Evolutionary conservation across 805 yeast genomes (phyloP), one percentile per base, ranked within the genome.

Genomic region (Monosporozyma siamensis): DNA sequence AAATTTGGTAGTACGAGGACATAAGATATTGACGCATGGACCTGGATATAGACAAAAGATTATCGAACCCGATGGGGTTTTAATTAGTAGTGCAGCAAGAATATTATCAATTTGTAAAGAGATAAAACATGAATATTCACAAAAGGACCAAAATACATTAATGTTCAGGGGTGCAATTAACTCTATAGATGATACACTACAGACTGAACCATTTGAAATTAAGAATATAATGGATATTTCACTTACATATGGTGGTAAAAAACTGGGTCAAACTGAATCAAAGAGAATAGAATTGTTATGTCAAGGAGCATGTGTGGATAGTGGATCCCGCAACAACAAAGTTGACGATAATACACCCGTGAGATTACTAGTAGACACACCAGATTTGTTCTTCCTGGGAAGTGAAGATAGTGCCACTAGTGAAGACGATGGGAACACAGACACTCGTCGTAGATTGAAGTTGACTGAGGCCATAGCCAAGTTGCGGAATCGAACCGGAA

Each of bases 1-100:
- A 29, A 53, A 54, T 34, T 49, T 56, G 2, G 49, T 58, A 20
- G 44, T 46, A 3, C 42, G 15, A 11, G 32, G 32, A 14, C 20
- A 29, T 14, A 29, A 15, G 32, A 29, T 29, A 3, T 14, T 29
- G 12, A 29, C 32, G 2, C 6, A 4, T 3, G 14, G 14, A 15
- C 32, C 32, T 2, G 20, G 20, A 3, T 14, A 14, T 15, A 27
- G 7, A 9, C 17, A 7, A 9, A n/a, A 6, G 6, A 9, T 18
- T 6, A 4, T 4, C 3, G 31, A 14, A 6, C 8, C 17, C 6
- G 20, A 29, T 15, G 8, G 8, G 2, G 12, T 15, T 2, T n/a
- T n/a, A n/a, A 20, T 11, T 6, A 20, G 20, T 6, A 29, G 32
- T 7, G 32, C 20, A 4, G 32, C 32, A 4, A 29, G 7, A 20